Evolutionary conservation across 768 basidiomycete species (phyloP).

Genomic region (Mycena crocata): DNA sequence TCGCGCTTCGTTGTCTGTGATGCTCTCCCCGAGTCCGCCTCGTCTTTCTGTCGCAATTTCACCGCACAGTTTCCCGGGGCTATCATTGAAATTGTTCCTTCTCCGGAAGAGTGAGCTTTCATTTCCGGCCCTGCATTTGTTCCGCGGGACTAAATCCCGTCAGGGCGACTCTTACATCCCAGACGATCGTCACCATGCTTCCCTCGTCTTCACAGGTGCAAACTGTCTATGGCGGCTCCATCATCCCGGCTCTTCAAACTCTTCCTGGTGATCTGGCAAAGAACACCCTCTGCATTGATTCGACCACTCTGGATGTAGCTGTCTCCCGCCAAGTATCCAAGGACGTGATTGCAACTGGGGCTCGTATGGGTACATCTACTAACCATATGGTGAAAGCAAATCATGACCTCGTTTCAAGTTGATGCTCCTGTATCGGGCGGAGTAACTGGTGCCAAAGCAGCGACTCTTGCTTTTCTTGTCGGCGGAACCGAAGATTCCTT

Average conservation of each 20-base stretch:
- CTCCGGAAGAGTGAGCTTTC: conserved; percentile 78
- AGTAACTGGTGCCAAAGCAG: conserved; percentile 88
- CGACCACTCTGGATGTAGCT: conserved; percentile 88
- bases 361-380: too few relatives aligned
- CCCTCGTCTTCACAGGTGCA: conserved; percentile 92
- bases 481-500: conserved; percentile 78
- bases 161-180: conserved; percentile 74
- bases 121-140: conserved; percentile 19
- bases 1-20: conserved; percentile 84
- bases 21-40: conserved; percentile 68
- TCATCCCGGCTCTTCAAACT: conserved; percentile 70
- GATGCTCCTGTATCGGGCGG: conserved; percentile 97
- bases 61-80: conserved; percentile 67
- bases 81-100: conserved; percentile 65
- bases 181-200: conserved; percentile 88
- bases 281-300: conserved; percentile 83
- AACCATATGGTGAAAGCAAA: too few relatives aligned
- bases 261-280: conserved; percentile 53
- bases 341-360: conserved; percentile 65
- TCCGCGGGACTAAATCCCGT: conserved; percentile 30
- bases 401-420: too few relatives aligned
- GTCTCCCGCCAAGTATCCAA: conserved; percentile 75
- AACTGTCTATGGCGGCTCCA: conserved; percentile 76
- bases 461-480: conserved; percentile 91
- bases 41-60: conserved; percentile 68